Percentiles rank a stretch among this genome's conserved stretches.
Evolutionary conservation across 1,284 basidiomycete genomes (phyloP).

Genomic region (Ganoderma meredithae): DNA sequence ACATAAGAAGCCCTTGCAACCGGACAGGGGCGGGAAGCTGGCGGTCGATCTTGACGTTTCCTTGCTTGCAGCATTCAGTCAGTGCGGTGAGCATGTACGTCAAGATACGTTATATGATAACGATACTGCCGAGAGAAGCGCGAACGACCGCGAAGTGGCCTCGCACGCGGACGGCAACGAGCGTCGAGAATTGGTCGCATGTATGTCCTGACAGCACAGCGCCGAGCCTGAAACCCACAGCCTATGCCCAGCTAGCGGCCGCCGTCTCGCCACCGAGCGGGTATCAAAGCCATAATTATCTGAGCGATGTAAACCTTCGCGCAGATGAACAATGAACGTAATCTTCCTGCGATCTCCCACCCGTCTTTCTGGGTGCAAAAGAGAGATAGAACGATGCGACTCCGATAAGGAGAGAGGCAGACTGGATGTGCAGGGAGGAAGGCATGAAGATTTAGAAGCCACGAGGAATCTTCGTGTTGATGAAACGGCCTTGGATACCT

Average conservation of each 20-base stretch:
- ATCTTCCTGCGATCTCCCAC: conserved; percentile 25
- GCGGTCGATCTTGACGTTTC: background rate
- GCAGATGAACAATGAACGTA: conserved; percentile 9
- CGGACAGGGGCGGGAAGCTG: background rate
- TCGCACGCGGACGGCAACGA: background rate
- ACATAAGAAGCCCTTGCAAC: background rate
- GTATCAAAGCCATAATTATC: background rate
- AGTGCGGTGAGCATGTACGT: background rate
- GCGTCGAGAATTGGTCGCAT: too few species aligned
- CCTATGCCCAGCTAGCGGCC: background rate
- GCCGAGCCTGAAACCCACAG: too few species aligned
- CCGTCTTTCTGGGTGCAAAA: background rate
- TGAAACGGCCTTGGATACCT: background rate
- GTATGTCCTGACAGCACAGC: too few species aligned
- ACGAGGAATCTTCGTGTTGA: background rate
- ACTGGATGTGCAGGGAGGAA: background rate
- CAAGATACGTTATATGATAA: background rate
- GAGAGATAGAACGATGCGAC: conserved; percentile 10
- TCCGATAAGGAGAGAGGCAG: conserved; percentile 19
- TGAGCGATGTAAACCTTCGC: background rate
- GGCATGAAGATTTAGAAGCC: background rate
- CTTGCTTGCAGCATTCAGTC: background rate
- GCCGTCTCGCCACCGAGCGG: background rate
- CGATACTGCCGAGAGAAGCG: background rate
- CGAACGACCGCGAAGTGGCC: background rate